Base-by-base conservation (phyloP, 164 flowering plant species). In the Umbellularia californica region DNA sequence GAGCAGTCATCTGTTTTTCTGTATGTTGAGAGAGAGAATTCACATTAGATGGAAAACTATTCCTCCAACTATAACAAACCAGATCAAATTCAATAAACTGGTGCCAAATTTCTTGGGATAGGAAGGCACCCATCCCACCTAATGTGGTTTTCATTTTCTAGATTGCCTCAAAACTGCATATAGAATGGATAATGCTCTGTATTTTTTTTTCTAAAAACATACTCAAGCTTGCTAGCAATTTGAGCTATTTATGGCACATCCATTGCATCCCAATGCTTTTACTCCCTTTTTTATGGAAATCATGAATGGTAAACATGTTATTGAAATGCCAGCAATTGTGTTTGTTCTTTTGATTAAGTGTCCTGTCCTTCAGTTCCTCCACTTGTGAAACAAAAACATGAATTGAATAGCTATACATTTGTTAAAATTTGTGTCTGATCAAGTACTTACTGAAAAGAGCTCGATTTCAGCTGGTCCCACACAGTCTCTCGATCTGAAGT, bases 401-500 rank as follows among this genome's bases (percentile, higher is more conserved):
- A 55, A 55, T 15, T 5, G 5, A 55, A 55, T 55, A 55, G 60
- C 60, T 55, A 5, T 15, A 20, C 0, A 14, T 13, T 11, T 55
- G 1, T 15, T 17, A 55, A 41, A 55, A 55, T 55, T 55, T 55
- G 60, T 17, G 60, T 15, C 47, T 1, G 60, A 20, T 55, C 19
- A 55, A 17, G 41, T 77, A 47, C 97, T 92, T 85, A 94, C 98
- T 94, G 92, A 78, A 94, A 94, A 19, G 98, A 92, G 86, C 95
- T 89, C 17, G 97, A 87, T 78, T 89, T 91, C 64, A 94, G 82
- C 78, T 88, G 93, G 83, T 94, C 98, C 98, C 98, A 94, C 52
- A 94, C 97, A 33, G 91, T 95, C 73, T 88, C 95, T 75, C 95
- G 82, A 65, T 92, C 97, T 27, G 98, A 91, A 69, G 86, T 87